A percentile compares a stretch with the other conserved stretches of the same genome.
These are phyloP conservation scores for Rhodotorula babjevae DNA, from an alignment of 768 basidiomycete genomes.

Conservation along the genomic window DNA sequence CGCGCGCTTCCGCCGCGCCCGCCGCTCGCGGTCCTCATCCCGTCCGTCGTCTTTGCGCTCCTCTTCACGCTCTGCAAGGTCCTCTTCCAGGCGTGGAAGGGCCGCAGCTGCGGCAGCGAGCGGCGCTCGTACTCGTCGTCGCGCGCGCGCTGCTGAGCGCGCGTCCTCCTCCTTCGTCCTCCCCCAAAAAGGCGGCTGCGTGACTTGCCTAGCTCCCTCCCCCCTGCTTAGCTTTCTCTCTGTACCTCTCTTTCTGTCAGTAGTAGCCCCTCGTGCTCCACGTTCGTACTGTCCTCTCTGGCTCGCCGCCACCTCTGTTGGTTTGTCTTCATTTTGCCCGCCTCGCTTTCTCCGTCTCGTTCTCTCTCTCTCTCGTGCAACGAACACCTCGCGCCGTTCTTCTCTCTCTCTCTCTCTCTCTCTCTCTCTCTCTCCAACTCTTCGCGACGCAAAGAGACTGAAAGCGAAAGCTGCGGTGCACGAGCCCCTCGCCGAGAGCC, in stretches of 20 bases:
- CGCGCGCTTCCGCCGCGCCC: slow-evolving; percentile 30
- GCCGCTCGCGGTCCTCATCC: slow-evolving; percentile 24
- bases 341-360: neutral
- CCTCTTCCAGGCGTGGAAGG: neutral
- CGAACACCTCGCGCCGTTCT: too few species aligned
- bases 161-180: neutral
- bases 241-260: neutral
- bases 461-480: neutral
- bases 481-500: neutral
- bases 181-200: neutral
- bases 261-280: neutral
- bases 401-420: too few species aligned
- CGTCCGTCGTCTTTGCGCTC: slow-evolving; percentile 28
- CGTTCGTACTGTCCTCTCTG: too few species aligned
- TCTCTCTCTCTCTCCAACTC: neutral
- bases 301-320: neutral
- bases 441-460: neutral
- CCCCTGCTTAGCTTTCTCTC: too few species aligned
- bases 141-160: neutral
- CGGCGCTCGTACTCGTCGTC: neutral
- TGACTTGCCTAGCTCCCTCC: neutral
- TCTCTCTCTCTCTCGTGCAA: neutral
- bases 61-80: slow-evolving; percentile 22
- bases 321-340: neutral
- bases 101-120: neutral